A percentile compares a stretch with the other conserved stretches of the same genome.
These are phyloP conservation scores for Copromyces sp. DNA, from an alignment of 495 filamentous ascomycete genomes.

Conservation along the genomic window DNA sequence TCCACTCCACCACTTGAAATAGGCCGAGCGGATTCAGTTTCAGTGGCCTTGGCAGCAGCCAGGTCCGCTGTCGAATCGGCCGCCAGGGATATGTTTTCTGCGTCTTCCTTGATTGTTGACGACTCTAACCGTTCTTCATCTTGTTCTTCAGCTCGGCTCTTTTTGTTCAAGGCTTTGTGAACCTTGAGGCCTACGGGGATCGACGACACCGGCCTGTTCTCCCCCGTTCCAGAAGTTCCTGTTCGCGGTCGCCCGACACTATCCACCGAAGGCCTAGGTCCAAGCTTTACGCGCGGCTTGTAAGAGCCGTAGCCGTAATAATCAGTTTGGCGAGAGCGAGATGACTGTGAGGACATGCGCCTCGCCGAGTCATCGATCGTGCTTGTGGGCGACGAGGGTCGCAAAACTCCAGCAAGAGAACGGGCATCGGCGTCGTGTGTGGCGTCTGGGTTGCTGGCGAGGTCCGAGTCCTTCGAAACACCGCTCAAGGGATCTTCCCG, in stretches of 20 bases:
- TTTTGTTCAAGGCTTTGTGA: constrained; percentile 30
- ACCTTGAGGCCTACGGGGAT: constrained; percentile 48
- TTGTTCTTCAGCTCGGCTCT: constrained; percentile 26
- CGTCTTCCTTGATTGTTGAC: constrained; percentile 17
- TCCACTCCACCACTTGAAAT: constrained; percentile 29
- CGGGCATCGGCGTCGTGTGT: constrained; percentile 33
- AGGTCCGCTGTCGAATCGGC: constrained; percentile 10
- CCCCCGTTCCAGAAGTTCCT: constrained; percentile 29
- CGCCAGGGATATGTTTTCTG: constrained; percentile 8
- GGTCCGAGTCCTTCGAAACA: constrained; percentile 25
- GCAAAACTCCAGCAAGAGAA: constrained; percentile 27
- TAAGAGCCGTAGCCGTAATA: constrained; percentile 47
- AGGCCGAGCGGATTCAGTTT: constrained; percentile 22
- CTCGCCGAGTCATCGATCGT: constrained; percentile 28
- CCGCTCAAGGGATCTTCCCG: background rate
- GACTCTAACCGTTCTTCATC: constrained; percentile 17
- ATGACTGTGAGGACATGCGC: constrained; percentile 54
- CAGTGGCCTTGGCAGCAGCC: constrained; percentile 10
- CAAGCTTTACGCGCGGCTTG: constrained; percentile 71
- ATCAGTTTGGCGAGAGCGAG: constrained; percentile 43
- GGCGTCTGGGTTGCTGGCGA: constrained; percentile 27
- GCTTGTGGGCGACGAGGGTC: constrained; percentile 29
- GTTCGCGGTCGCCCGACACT: constrained; percentile 54
- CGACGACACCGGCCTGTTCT: constrained; percentile 62
- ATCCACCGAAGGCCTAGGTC: constrained; percentile 71